Evolutionary conservation across 352 stramenopile species (phyloP), one percentile per base, ranked within the genome.

Genomic region (Globisporangium megalacanthum): DNA sequence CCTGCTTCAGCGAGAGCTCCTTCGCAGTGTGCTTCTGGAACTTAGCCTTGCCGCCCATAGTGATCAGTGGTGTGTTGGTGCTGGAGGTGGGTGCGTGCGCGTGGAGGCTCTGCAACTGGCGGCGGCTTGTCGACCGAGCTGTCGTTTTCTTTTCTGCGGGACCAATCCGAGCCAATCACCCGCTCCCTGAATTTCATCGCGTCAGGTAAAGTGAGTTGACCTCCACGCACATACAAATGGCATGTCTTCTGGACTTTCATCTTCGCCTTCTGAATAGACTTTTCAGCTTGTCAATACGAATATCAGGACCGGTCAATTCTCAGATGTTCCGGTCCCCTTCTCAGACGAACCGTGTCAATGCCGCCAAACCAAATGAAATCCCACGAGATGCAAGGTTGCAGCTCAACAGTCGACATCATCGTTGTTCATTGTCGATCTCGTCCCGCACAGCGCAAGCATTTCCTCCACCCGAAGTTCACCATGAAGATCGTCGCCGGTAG

Each of bases 11-110:
- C 25, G 74, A 62, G 37, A 89, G 68, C 37, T 89, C 79, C 58
- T 81, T 81, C 10, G 79, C 79, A 58, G 79, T 87, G 62, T 89
- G 79, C 66, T 89, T 89, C 72, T 87, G 79, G 62, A 86, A 84
- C 55, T 87, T 89, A 17, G 79, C 79, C 67, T 88, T 88, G 65
- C 78, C 78, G 42, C 76, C 78, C 78, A 89, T 89, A 3, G 37
- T 6, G 66, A 31, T 10, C 14, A 33, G 4, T 17, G 47, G 17
- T n/a, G 9, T 57, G 14, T 19, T 60, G 33, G 3, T 45, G 49
- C 33, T 49, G 9, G 35, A 39, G 7, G 35, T 8, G 35, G 6
- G 35, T 39, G 35, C 2, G 35, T 39, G 35, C 35, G 35, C 35
- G 35, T 13, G 35, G 35, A 8, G 6, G 35, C 35, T 39, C 10